phyloP scores from a whole-genome alignment of 371 early-diverging fungal species.

The Basidiobolus meristosporus region DNA sequence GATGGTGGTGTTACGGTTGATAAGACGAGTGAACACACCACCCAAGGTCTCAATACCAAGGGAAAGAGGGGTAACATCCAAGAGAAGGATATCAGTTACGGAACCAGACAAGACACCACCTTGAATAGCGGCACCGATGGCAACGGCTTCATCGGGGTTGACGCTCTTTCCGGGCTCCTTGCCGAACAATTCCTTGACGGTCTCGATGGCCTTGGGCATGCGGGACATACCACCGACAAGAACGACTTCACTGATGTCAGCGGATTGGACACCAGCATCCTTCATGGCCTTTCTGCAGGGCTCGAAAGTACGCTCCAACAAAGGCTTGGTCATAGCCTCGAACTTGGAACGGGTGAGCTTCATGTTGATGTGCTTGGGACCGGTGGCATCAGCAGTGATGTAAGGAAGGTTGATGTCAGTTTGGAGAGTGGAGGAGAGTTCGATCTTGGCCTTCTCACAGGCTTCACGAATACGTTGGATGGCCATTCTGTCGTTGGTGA shows the following conservation, averaged over 20 bases:
- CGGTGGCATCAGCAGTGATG: slow-evolving; percentile 80
- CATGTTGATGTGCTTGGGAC: slow-evolving; percentile 91
- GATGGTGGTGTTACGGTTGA: slow-evolving; percentile 97
- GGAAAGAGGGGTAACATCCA: slow-evolving; percentile 97
- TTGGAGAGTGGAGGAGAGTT: slow-evolving; percentile 82
- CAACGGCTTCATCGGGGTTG: slow-evolving; percentile 99
- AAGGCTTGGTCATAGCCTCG: slow-evolving; percentile 57
- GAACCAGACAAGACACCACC: slow-evolving; percentile 95
- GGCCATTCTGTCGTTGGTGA: slow-evolving; percentile 73
- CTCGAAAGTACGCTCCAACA: slow-evolving; percentile 77
- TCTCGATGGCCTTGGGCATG: slow-evolving; percentile 91
- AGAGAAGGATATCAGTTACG: slow-evolving; percentile 81
- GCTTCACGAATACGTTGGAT: slow-evolving; percentile 92
- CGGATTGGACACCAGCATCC: slow-evolving; percentile 76
- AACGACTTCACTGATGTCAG: slow-evolving; percentile 88
- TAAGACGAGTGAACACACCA: slow-evolving; percentile 93
- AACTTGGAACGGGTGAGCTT: slow-evolving; percentile 83
- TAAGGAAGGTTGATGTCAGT: slow-evolving; percentile 94
- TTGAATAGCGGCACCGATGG: slow-evolving; percentile 97
- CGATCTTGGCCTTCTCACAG: slow-evolving; percentile 97
- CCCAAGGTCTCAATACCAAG: slow-evolving; percentile 96
- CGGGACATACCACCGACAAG: slow-evolving; percentile 99
- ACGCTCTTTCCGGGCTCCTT: slow-evolving; percentile 84
- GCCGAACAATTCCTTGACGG: slow-evolving; percentile 80
- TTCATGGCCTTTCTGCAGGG: slow-evolving; percentile 94